Conservation (phyloP, 176 grass and related monocot species). For the Zizania latifolia region DNA sequence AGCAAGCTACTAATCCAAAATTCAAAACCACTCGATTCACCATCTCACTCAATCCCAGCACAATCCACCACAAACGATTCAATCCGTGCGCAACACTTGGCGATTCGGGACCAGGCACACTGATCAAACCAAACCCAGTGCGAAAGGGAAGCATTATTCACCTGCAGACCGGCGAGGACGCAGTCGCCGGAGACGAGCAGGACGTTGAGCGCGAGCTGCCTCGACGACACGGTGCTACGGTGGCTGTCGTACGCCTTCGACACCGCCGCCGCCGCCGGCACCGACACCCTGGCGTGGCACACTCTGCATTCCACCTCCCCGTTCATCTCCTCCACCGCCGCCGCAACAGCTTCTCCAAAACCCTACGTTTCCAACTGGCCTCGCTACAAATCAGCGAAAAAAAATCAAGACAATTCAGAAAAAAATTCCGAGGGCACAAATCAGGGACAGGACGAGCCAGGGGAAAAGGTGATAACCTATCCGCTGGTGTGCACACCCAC, state of each 20-base stretch:
- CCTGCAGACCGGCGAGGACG: constrained; percentile 84
- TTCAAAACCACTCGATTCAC: background rate
- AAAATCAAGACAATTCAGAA: no score
- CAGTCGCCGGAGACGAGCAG: constrained; percentile 82
- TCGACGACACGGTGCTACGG: constrained; percentile 55
- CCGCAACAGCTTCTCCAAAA: background rate
- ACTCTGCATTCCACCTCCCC: constrained; percentile 72
- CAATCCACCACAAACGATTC: background rate
- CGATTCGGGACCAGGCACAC: background rate
- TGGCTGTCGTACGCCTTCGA: constrained; percentile 82
- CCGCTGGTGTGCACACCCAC: constrained; percentile 11
- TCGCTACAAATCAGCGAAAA: constrained; percentile 8
- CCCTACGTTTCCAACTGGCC: background rate
- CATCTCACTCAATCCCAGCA: background rate
- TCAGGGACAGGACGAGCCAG: background rate
- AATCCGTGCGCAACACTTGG: background rate
- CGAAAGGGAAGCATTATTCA: constrained; percentile 22
- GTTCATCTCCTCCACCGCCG: constrained; percentile 26
- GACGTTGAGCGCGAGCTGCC: constrained; percentile 64
- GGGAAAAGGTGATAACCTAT: constrained; percentile 26
- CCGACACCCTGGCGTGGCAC: constrained; percentile 65
- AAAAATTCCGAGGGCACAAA: no score
- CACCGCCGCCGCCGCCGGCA: constrained; percentile 37
- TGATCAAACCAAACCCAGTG: constrained; percentile 17
- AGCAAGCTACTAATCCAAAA: background rate